Conservation (phyloP, 805 yeast species). For the Ogataea methylovora region DNA sequence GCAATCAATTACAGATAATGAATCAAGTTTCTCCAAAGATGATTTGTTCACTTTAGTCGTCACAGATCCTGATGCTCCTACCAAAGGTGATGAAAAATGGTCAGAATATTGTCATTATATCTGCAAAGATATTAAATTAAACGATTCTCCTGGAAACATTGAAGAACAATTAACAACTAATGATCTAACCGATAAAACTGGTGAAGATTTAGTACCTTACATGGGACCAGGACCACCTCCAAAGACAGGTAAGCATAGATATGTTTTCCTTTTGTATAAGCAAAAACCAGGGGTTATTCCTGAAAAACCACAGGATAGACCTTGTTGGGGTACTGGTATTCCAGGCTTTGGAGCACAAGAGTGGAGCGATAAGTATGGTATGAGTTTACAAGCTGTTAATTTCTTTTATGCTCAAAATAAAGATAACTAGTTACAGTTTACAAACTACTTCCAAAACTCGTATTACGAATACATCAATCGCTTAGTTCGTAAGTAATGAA, state of each 20-base stretch:
- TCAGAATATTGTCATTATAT: slow-evolving; percentile 81
- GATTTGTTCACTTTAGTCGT: slow-evolving; percentile 66
- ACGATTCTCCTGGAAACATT: slow-evolving; percentile 21
- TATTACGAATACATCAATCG: too few species aligned
- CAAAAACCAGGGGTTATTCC: slow-evolving; percentile 41
- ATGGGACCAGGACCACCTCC: slow-evolving; percentile 88
- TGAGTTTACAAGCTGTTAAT: slow-evolving; percentile 66
- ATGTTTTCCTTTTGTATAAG: slow-evolving; percentile 68
- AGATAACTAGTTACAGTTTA: slow-evolving; percentile 6
- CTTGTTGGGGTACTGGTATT: slow-evolving; percentile 80
- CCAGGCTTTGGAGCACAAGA: slow-evolving; percentile 74
- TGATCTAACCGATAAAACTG: slow-evolving; percentile 23
- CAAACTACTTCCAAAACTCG: too few species aligned
- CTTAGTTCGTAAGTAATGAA: too few species aligned
- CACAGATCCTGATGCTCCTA: slow-evolving; percentile 95
- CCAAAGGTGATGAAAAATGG: slow-evolving; percentile 76
- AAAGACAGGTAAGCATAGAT: slow-evolving; percentile 81
- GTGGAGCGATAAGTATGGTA: slow-evolving; percentile 59
- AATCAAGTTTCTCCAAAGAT: slow-evolving; percentile 25
- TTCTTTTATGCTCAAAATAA: slow-evolving; percentile 75
- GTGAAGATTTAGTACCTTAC: slow-evolving; percentile 46
- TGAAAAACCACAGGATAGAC: slow-evolving; percentile 44
- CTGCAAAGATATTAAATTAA: slow-evolving; percentile 43
- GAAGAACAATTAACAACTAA: slow-evolving; percentile 27
- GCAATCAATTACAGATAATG: slow-evolving; percentile 28